Evolutionary conservation across 768 basidiomycete genomes (phyloP), one percentile per base, ranked within the genome.

Genomic region (Hirschioporus abietinus): DNA sequence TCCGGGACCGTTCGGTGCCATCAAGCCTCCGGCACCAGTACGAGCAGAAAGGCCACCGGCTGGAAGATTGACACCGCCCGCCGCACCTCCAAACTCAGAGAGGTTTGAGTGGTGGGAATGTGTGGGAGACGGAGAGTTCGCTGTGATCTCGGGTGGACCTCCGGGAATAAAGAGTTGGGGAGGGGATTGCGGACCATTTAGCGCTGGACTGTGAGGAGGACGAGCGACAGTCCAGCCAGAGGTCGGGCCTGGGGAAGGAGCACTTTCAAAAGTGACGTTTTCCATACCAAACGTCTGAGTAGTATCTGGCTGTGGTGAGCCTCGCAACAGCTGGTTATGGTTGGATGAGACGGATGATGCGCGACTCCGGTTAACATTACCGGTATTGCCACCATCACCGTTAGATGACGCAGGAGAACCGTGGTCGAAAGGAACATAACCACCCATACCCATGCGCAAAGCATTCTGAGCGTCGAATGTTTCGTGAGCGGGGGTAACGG

Each of bases 281-380:
- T 87, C 86, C 68, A 90, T 87, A 36, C 81, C 82, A 66, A 71
- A 74, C 42, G 42, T 52, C 42, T 64, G 82, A 80, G 7, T 88
- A 80, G 67, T 88, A 83, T 66, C 84, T 81, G 66, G 76, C 62
- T 84, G 81, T 0, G 88, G 86, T 1, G 88, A 88, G 1, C 82
- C 78, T 60, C 79, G 78, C 57, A 79, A 78, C 60, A 67, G 71
- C 71, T 66, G 66, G 42, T 27, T 66, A n/a, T 73, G 71, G 67
- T 79, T 77, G 60, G 89, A 90, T 1, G 88, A 88, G 24, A 88
- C 80, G 2, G 89, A 91, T 2, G 90, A 91, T 0, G 87, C 89
- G 42, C 87, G 82, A 64, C 84, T 86, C 42, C 83, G 84, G 52
- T 75, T 76, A 60, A 82, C 80, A 71, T 78, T 80, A 65, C 84